Evolutionary conservation across 2,329 filamentous ascomycete genomes (phyloP), one percentile per base, ranked within the genome.

Genomic region (Clarireedia sp.): DNA sequence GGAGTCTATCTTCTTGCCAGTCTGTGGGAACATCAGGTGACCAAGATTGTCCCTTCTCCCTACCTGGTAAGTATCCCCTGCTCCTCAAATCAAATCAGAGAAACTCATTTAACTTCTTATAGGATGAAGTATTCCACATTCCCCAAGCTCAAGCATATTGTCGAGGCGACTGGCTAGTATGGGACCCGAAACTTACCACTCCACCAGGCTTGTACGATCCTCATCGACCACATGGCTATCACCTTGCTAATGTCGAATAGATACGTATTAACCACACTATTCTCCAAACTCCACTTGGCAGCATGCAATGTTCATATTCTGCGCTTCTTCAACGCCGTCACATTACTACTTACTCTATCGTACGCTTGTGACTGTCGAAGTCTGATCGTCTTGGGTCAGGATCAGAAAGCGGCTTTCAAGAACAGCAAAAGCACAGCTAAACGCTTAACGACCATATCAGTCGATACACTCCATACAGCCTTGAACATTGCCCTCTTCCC

Each of bases 151-250:
- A 95, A 65, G 82, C 81, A 29, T 99, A 96, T 70, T 96, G 91
- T 70, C 70, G 79, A 41, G 85, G 86, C 10, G 79, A 79, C 53
- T 95, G 86, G 73, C 68, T 71, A 12, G 78, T 89, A 55, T 99
- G 94, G 94, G 91, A 99, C 71, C 86, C 92, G 57, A 99, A 97
- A 70, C 94, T 99, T 67, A 99, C 94, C 0, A 99, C 94, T 1
- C 94, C 94, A 0, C 92, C 94, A 0, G 94, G 91, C 36, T 74
- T 99, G 74, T 90, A 76, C 69, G 76, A 70, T 54, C 65, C 21
- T 66, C 67, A 54, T 37, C 8, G 23, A 16, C n/a, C 26, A 21
- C 12, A 16, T 19, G 5, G 6, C 10, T 8, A 24, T 5, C 10
- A 23, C 38, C n/a, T 7, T 26, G 12, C 49, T 52, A 50, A 70